Percentiles rank a stretch among this genome's conserved stretches.
These are phyloP conservation scores for Pestalotiopsis sp. DNA, from an alignment of 2,329 filamentous ascomycete genomes.

Conservation along the genomic window DNA sequence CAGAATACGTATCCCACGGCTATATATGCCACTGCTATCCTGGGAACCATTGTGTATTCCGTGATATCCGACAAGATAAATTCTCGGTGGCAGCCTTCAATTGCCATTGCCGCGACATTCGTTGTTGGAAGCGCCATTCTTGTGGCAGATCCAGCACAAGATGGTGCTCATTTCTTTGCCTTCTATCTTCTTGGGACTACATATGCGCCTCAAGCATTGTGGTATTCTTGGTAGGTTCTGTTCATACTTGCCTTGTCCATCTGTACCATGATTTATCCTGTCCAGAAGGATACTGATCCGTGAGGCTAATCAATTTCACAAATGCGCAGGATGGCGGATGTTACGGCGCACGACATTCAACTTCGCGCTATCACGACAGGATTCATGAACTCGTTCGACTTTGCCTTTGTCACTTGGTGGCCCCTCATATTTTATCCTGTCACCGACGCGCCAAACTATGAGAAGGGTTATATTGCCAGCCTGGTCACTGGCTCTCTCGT, in stretches of 20 bases:
- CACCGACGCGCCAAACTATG: slow-evolving; percentile 40
- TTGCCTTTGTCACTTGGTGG: slow-evolving; percentile 44
- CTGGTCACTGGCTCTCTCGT: slow-evolving; percentile 38
- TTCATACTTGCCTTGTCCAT: neutral
- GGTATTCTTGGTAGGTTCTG: slow-evolving; percentile 41
- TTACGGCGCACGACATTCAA: slow-evolving; percentile 41
- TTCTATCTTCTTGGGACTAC: slow-evolving; percentile 47
- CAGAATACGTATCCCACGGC: slow-evolving; percentile 48
- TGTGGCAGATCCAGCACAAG: slow-evolving; percentile 32
- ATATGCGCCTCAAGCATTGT: slow-evolving; percentile 47
- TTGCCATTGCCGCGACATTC: slow-evolving; percentile 44
- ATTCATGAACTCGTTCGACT: slow-evolving; percentile 46
- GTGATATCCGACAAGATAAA: slow-evolving; percentile 42
- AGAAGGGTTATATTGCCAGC: slow-evolving; percentile 42
- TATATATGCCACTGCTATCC: slow-evolving; percentile 42
- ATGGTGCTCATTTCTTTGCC: slow-evolving; percentile 43
- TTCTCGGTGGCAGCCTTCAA: slow-evolving; percentile 45
- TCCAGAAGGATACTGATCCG: neutral
- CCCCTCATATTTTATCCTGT: slow-evolving; percentile 42
- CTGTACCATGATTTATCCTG: neutral
- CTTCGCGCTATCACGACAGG: slow-evolving; percentile 46
- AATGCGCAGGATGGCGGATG: slow-evolving; percentile 37
- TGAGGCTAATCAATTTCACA: neutral
- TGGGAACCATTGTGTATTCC: slow-evolving; percentile 43
- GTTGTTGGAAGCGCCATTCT: slow-evolving; percentile 41